Percentiles rank a stretch among this genome's conserved stretches.
Conservation (phyloP, 495 filamentous ascomycete genomes). For the Ramalina intermedia region DNA sequence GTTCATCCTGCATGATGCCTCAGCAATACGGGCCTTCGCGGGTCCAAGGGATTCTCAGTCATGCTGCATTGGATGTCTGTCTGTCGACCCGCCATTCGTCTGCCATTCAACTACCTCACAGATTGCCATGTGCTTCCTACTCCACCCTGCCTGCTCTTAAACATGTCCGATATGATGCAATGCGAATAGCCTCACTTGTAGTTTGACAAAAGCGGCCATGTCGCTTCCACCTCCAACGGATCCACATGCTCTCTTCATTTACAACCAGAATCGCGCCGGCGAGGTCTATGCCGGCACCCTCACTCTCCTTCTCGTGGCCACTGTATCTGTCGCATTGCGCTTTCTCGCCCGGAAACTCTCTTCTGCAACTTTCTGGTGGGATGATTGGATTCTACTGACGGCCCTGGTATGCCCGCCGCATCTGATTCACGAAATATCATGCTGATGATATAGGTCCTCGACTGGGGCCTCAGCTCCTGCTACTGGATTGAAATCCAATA, state of each 20-base stretch:
- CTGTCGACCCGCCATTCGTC: too few relatives aligned
- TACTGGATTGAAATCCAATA: constrained; percentile 1
- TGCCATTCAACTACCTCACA: too few relatives aligned
- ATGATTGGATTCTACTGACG: constrained; percentile 23
- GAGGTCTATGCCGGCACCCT: constrained; percentile 1
- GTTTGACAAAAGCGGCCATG: too few relatives aligned
- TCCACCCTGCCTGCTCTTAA: too few relatives aligned
- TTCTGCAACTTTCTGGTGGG: constrained; percentile 24
- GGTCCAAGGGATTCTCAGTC: too few relatives aligned
- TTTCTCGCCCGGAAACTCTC: constrained; percentile 19
- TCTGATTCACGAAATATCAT: not conserved
- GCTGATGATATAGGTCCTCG: constrained; percentile 1
- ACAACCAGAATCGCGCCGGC: constrained; percentile 1
- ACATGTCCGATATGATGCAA: too few relatives aligned
- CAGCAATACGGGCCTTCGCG: too few relatives aligned
- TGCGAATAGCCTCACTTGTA: too few relatives aligned
- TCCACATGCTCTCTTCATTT: not conserved
- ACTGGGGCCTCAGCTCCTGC: constrained; percentile 7
- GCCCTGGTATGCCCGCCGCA: constrained; percentile 12
- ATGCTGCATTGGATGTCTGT: too few relatives aligned
- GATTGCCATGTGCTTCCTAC: too few relatives aligned
- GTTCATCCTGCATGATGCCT: too few relatives aligned
- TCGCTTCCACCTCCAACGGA: not conserved
- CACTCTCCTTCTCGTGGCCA: constrained; percentile 17
- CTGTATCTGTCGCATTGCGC: constrained; percentile 18